Evolutionary conservation across 1,139 yeast species (phyloP).

Genomic region (Candida mesenterica): DNA sequence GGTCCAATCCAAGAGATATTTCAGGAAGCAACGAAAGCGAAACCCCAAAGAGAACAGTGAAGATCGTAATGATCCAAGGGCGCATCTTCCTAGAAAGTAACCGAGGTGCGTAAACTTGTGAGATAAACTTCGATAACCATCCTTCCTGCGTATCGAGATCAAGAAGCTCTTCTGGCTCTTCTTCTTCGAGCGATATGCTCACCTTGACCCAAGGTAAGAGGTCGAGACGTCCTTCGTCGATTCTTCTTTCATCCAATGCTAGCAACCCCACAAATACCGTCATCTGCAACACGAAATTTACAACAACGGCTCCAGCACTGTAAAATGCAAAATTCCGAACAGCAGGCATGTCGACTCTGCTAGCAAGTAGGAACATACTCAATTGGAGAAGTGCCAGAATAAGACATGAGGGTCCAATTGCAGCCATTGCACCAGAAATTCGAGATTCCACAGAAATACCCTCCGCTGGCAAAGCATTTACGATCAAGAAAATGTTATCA

Average conservation of each 20-base stretch:
- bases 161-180: conserved; percentile 21
- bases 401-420: conserved; percentile 85
- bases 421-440: conserved; percentile 61
- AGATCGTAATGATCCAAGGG: conserved; percentile 29
- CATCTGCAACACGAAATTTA: conserved; percentile 76
- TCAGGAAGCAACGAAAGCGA: conserved; percentile 69
- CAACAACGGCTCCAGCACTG: conserved; percentile 80
- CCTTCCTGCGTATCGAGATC: conserved; percentile 17
- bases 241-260: conserved; percentile 62
- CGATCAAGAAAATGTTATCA: conserved; percentile 84
- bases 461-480: conserved; percentile 67
- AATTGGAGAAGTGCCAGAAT: conserved; percentile 76
- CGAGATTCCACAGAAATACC: conserved; percentile 39
- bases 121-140: conserved; percentile 39
- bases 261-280: conserved; percentile 78
- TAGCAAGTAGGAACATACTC: conserved; percentile 74
- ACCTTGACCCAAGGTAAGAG: conserved; percentile 49
- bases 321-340: conserved; percentile 89
- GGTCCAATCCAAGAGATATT: conserved; percentile 80
- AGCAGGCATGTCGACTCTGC: conserved; percentile 90
- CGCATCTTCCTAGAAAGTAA: background rate
- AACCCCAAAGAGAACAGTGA: conserved; percentile 61
- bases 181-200: conserved; percentile 12
- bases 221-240: conserved; percentile 60
- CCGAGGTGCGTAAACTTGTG: conserved; percentile 3